These are phyloP conservation scores for Amoebophrya sp. DNA, from an alignment of 169 alveolate genomes.

Conservation along the genomic window DNA sequence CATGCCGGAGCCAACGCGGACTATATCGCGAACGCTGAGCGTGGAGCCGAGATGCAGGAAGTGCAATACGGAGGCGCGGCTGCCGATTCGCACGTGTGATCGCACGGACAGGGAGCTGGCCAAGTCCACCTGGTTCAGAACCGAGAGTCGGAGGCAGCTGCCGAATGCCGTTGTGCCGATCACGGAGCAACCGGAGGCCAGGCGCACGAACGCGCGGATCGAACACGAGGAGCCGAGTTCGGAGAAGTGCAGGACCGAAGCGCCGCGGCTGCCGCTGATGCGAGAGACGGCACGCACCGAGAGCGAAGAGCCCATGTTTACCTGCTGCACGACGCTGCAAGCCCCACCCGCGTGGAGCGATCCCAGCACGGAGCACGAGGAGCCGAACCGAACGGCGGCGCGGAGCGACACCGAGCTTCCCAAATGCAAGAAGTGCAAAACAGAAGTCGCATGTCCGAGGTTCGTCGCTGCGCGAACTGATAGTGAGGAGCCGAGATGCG, in stretches of 20 bases:
- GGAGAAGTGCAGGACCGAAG: neutral
- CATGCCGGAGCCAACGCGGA: too few species aligned
- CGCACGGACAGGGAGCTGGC: too few species aligned
- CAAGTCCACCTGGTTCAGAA: too few species aligned
- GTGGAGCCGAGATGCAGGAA: too few species aligned
- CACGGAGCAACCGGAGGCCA: neutral
- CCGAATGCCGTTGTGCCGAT: too few species aligned
- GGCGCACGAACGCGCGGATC: neutral
- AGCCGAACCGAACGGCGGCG: neutral
- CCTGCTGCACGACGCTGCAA: neutral
- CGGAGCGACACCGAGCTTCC: conserved; percentile 25
- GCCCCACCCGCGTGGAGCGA: neutral
- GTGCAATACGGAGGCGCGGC: too few species aligned
- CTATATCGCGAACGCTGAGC: too few species aligned
- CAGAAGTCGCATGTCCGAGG: neutral
- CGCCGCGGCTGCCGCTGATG: neutral
- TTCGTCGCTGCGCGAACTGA: neutral
- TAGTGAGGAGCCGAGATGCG: neutral
- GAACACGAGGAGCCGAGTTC: neutral
- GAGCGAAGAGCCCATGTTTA: conserved; percentile 1
- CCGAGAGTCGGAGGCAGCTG: too few species aligned
- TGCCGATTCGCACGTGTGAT: too few species aligned
- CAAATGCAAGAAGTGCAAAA: neutral
- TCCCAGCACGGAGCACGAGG: conserved; percentile 23
- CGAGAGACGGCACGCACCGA: neutral